Evolutionary conservation across 306 rosid genomes (phyloP), one percentile per base, ranked within the genome.

Genomic region (Vigna unguiculata): DNA sequence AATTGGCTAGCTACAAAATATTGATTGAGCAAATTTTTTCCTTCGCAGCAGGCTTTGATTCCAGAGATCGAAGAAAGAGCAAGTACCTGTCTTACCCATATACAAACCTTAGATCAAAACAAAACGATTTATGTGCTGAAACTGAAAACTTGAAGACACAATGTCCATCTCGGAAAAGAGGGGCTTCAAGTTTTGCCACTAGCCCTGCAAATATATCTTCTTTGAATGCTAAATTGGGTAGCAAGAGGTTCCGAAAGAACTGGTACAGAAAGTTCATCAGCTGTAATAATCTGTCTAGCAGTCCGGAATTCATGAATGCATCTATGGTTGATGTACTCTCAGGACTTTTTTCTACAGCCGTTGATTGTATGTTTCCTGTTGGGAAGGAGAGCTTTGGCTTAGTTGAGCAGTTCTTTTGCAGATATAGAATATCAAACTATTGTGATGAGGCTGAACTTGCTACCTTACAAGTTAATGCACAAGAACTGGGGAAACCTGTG

Each of bases 1-100:
- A 17, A 30, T 32, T 59, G 52, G 47, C 48, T 45, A 13, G 55
- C 66, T 64, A 16, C 69, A 19, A 13, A 66, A 28, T 76, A 20
- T 69, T 78, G 72, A 79, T 65, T 78, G 40, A 19, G 48, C 13
- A 41, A 38, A 7, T 38, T 49, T 55, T 74, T 41, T 7, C 32
- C 74, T 65, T 79, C 19, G 30, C 60, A 63, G 72, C 63, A 47
- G 90, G 90, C 36, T 38, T 69, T 43, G 88, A 92, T 41, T 86
- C 87, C 1, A 83, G 97, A 74, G 92, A 75, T 72, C 78, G 99
- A 85, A 92, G 84, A 79, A 91, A 85, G 81, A 96, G 97, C 65
- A 89, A 87, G 87, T 96, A 91, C 80, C 80, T 96, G 75, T 91
- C 97, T 78, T 91, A 78, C 72, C 99, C 96, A 6, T 92, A 89